phyloP scores from a whole-genome alignment of 768 basidiomycete genomes.

The Mycena rebaudengoi region DNA sequence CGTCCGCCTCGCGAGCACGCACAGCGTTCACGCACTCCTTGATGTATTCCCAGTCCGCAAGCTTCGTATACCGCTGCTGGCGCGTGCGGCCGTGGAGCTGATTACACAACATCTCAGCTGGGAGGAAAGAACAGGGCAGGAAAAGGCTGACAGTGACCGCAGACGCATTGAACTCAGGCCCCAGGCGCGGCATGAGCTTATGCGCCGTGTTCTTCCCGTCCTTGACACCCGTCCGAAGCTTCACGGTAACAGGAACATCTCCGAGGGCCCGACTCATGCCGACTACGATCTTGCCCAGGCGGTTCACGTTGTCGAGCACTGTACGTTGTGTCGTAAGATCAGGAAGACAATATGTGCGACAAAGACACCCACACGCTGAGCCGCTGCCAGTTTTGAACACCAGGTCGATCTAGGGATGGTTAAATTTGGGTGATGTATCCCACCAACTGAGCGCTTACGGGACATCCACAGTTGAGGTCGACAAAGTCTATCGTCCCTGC shows the following conservation, averaged over 20 bases:
- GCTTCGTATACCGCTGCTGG: conserved; percentile 91
- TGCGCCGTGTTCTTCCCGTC: conserved; percentile 88
- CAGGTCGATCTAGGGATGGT: conserved; percentile 70
- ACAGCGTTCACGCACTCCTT: conserved; percentile 86
- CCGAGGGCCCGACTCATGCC: conserved; percentile 94
- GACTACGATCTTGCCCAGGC: conserved; percentile 84
- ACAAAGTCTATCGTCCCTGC: conserved; percentile 83
- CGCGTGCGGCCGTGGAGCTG: conserved; percentile 96
- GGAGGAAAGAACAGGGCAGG: too few species aligned
- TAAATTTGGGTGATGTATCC: too few species aligned
- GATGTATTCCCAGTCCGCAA: conserved; percentile 97
- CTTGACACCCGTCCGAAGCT: conserved; percentile 93
- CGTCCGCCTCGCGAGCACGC: conserved; percentile 72
- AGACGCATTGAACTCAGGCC: conserved; percentile 54
- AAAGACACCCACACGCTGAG: conserved; percentile 73
- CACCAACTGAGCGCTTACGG: conserved; percentile 40
- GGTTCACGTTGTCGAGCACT: conserved; percentile 87
- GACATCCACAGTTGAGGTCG: conserved; percentile 96
- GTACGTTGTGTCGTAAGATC: conserved; percentile 2
- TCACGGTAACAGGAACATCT: conserved; percentile 90
- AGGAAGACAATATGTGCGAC: neutral
- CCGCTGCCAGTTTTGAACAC: conserved; percentile 93
- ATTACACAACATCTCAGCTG: neutral
- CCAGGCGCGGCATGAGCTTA: conserved; percentile 87
- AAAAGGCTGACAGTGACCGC: conserved; percentile 53